Conservation (phyloP, 768 basidiomycete species). For the Bullera alba region DNA sequence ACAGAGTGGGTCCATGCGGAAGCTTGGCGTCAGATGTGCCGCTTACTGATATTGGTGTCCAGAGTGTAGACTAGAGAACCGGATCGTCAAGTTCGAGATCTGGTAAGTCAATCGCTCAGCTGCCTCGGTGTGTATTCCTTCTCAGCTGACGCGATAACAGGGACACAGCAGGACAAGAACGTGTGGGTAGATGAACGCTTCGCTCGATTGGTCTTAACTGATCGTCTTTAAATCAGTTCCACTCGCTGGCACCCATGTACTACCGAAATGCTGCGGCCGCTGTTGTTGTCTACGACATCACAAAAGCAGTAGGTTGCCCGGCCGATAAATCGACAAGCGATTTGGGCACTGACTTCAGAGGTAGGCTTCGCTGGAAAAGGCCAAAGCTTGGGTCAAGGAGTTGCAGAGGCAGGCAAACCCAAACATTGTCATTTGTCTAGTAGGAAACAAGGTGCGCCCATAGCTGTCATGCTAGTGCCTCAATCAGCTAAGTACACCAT, state of each 20-base stretch:
- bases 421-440: conserved; percentile 96
- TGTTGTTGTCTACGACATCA: conserved; percentile 96
- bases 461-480: conserved; percentile 6
- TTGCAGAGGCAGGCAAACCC: conserved; percentile 97
- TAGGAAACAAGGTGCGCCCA: conserved; percentile 86
- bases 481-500: neutral
- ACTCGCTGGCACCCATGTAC: conserved; percentile 97
- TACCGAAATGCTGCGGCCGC: conserved; percentile 97
- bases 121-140: neutral
- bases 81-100: conserved; percentile 63
- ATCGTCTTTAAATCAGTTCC: conserved; percentile 53
- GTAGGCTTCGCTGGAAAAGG: conserved; percentile 82
- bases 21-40: neutral
- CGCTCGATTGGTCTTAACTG: neutral
- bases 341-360: neutral
- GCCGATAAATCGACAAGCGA: neutral
- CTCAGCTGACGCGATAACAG: conserved; percentile 17
- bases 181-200: conserved; percentile 40
- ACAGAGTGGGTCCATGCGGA: conserved; percentile 43
- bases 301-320: conserved; percentile 58
- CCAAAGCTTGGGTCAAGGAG: conserved; percentile 99
- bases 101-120: conserved; percentile 52
- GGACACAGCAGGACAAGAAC: conserved; percentile 56
- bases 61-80: conserved; percentile 60
- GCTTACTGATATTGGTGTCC: neutral